Evolutionary conservation across 176 grass and related monocot genomes (phyloP), one percentile per base, ranked within the genome.

Genomic region (Phyllostachys edulis): DNA sequence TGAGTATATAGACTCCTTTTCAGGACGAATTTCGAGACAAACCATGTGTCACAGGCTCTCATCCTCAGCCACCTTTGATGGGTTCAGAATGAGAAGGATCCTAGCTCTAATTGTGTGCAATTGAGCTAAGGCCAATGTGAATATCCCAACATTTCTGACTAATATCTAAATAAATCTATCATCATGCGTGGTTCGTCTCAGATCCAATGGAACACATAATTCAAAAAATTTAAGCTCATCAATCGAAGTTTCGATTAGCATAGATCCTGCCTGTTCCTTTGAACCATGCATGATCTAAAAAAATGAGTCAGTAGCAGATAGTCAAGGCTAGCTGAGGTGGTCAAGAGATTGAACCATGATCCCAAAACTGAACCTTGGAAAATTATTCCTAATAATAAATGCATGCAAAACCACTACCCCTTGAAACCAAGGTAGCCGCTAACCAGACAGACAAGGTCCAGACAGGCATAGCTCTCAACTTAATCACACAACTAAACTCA

Each of bases 11-110:
- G 42, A 6, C 14, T 27, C 37, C 32, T 26, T 40, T 15, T 6
- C 45, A 11, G 47, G 71, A 75, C 70, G 56, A 63, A 47, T 32
- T 42, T 44, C 41, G 14, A 79, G 75, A 71, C 84, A 63, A n/a
- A 26, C 84, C 84, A 73, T 65, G 85, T 80, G 68, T 49, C 9
- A 40, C 52, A 36, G 38, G 24, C 16, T 11, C 46, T 82, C 40
- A 15, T 47, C 11, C 54, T 76, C 12, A 27, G 21, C 39, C 41
- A 23, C 37, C n/a, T 63, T 65, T 50, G 44, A 52, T 21, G 34
- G 54, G 67, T 38, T 61, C 67, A 34, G 79, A 27, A 44, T 44
- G 56, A 77, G 36, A 10, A 60, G 34, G 32, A 38, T 12, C 52
- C 34, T 39, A 37, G 50, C 18, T 3, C 71, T 21, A 1, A 2